Base-by-base conservation (phyloP, 163 green algal species). In the Prototheca wickerhamii region DNA sequence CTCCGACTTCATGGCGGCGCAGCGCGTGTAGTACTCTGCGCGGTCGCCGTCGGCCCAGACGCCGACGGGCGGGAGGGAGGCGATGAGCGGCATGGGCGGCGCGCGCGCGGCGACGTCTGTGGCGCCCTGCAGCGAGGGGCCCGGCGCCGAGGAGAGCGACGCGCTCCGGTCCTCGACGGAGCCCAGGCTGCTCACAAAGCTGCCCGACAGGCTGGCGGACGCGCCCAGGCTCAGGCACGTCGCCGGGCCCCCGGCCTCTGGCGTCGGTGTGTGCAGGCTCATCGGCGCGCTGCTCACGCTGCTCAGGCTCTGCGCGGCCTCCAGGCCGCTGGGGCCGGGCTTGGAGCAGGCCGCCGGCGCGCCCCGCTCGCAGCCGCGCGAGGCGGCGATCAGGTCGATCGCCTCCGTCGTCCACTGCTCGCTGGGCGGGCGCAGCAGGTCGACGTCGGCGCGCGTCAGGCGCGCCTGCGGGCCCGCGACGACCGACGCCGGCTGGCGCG, bases 1-100 rank as follows among this genome's bases (percentile, higher is more conserved):
- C 49, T 69, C 63, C 17, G 58, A 20, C 44, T 69, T 69, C 23
- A 69, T 69, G 15, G 30, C 30, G 26, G 51, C 42, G 23, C 63
- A 49, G 2, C 29, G 44, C 18, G 26, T 15, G 33, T 60, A 62
- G 30, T 69, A 69, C 12, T 63, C 33, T 10, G 49, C 58, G 23
- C 46, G 63, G 42, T 69, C 63, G 49, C 33, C 43, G 0, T 54
- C 33, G 50, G n/a, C 43, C 46, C 26, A 35, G n/a, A 35, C 15
- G 31, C 29, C 23, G 37, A 12, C 28, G 7, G 40, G 25, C 10
- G 28, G 28, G 17, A 58, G 35, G 35, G 42, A 10, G 20, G 35
- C 7, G 26, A 58, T 33, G 34, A 32, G 8, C 18, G 26, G 30
- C 8, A 29, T 21, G 15, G 55, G 35, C 3, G 25, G 37, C 28